These are phyloP conservation scores for Agrocybe praecox DNA, from an alignment of 768 basidiomycete genomes.

Conservation along the genomic window DNA sequence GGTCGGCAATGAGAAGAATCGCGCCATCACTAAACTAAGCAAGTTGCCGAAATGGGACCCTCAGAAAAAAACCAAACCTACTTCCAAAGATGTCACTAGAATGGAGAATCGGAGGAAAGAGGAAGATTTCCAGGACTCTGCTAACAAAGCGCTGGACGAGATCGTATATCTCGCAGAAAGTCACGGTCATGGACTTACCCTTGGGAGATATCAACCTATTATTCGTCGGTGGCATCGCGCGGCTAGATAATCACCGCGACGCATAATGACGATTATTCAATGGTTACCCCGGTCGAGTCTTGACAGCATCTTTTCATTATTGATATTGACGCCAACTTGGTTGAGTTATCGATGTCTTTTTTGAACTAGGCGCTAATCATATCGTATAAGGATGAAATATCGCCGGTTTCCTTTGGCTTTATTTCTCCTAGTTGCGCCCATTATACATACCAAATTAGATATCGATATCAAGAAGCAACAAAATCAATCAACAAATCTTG, in stretches of 20 bases:
- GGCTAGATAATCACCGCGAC: not conserved
- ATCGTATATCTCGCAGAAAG: conserved; percentile 24
- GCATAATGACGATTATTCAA: not conserved
- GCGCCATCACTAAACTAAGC: conserved; percentile 23
- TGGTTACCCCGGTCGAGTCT: not conserved
- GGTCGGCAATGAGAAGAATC: conserved; percentile 33
- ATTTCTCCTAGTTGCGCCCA: too few species aligned
- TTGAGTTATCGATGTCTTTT: not conserved
- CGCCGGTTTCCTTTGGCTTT: too few species aligned
- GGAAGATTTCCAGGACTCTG: conserved; percentile 12
- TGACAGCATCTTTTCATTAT: not conserved
- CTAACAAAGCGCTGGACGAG: conserved; percentile 18
- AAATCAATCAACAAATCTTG: too few species aligned
- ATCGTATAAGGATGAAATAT: too few species aligned
- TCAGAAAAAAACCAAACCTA: not conserved
- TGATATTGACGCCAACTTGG: not conserved
- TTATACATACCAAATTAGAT: too few species aligned
- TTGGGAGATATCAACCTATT: conserved; percentile 19
- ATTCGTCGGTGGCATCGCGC: conserved; percentile 7
- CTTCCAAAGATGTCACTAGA: not conserved
- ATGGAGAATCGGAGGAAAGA: conserved; percentile 6
- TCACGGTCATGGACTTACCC: conserved; percentile 12
- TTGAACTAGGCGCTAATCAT: too few species aligned
- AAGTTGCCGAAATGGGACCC: conserved; percentile 25
- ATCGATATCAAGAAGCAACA: too few species aligned